Evolutionary conservation across 2,329 filamentous ascomycete genomes (phyloP).

Genomic region (Elsinoe ampelina): DNA sequence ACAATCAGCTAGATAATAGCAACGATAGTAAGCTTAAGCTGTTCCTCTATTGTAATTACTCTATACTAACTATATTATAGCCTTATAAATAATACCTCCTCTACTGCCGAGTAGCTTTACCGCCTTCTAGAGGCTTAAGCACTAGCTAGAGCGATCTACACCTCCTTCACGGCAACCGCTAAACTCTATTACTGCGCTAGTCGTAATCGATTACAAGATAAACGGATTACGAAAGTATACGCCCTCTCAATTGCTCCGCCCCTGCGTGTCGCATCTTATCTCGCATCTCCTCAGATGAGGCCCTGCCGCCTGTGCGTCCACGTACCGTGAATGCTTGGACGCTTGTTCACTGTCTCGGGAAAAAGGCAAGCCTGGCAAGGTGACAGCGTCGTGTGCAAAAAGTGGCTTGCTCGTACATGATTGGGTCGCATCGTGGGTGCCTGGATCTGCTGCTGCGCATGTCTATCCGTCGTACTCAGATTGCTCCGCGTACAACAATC

Average conservation of each 20-base stretch:
- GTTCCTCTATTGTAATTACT: no score
- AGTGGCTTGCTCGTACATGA: neutral
- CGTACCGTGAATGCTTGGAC: slow-evolving; percentile 8
- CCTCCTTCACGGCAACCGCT: no score
- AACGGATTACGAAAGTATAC: no score
- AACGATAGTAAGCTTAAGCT: no score
- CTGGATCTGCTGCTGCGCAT: neutral
- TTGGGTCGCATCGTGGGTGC: slow-evolving; percentile 7
- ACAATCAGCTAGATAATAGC: no score
- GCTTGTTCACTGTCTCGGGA: slow-evolving; percentile 11
- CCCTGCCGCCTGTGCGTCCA: neutral
- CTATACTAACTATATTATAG: no score
- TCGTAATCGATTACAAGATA: no score
- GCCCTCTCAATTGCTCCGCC: slow-evolving; percentile 3
- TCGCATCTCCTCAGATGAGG: neutral
- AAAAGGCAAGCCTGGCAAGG: neutral
- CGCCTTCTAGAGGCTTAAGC: no score
- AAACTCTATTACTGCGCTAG: no score
- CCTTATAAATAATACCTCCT: no score
- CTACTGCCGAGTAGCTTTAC: no score
- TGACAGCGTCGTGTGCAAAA: neutral
- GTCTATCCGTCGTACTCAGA: neutral
- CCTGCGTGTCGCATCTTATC: neutral
- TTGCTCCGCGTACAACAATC: slow-evolving; percentile 1
- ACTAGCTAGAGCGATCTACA: no score